Conservation (phyloP, 1,284 basidiomycete genomes). For the Fomitopsis schrenkii region DNA sequence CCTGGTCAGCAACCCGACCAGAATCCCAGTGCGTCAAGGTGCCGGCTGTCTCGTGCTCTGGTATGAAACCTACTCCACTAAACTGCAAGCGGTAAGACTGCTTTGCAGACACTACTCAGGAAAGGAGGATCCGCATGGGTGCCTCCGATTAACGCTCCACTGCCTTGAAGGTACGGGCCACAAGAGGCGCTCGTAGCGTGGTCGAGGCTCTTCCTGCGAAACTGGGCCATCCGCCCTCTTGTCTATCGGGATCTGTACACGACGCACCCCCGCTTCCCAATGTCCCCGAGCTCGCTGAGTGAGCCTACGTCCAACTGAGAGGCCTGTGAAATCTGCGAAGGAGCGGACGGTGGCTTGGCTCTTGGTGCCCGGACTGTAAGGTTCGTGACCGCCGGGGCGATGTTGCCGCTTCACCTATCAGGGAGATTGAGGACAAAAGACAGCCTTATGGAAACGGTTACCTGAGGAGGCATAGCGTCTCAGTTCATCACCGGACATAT, state of each 20-base stretch:
- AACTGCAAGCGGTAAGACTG: neutral
- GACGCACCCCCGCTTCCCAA: neutral
- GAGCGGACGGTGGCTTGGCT: neutral
- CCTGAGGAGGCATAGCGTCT: neutral
- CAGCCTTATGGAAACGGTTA: neutral
- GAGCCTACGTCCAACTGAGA: neutral
- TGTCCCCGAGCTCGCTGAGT: neutral
- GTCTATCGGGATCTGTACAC: neutral
- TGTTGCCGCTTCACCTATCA: neutral
- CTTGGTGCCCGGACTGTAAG: neutral
- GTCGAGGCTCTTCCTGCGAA: neutral
- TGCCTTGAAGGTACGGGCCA: neutral
- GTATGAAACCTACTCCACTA: neutral
- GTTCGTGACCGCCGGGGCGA: neutral
- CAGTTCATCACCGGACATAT: neutral
- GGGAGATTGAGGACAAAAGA: neutral
- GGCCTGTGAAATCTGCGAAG: neutral
- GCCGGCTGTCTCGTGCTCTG: neutral
- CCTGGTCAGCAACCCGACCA: neutral
- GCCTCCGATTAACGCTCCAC: neutral
- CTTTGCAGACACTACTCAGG: neutral
- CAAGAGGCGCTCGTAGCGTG: neutral
- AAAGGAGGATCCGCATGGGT: neutral
- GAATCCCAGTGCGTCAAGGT: neutral
- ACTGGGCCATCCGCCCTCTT: neutral